phyloP scores from a whole-genome alignment of 345 rosid genomes.

The Carallia pectinifolia region DNA sequence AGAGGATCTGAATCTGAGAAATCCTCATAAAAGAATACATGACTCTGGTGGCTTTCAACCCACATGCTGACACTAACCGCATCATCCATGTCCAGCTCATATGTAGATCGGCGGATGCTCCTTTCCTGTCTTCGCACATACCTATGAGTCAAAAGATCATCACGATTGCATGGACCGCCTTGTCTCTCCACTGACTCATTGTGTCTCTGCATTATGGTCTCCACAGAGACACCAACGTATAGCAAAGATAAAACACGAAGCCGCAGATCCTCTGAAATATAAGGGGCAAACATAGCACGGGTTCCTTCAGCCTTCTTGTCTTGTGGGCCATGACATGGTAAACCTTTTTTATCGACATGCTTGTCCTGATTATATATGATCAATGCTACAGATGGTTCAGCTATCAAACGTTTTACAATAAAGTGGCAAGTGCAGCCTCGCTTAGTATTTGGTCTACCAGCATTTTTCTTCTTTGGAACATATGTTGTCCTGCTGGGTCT shows the following conservation, averaged over 20 bases:
- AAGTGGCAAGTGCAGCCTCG: constrained; percentile 97
- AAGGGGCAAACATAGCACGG: constrained; percentile 95
- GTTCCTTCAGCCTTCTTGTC: constrained; percentile 95
- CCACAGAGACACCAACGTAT: constrained; percentile 90
- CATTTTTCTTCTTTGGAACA: constrained; percentile 78
- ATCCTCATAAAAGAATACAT: constrained; percentile 70
- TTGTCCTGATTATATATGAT: constrained; percentile 83
- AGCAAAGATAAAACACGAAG: constrained; percentile 83
- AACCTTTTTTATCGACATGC: constrained; percentile 84
- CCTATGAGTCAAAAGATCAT: constrained; percentile 88
- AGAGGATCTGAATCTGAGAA: constrained; percentile 78
- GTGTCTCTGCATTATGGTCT: constrained; percentile 94
- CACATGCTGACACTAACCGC: constrained; percentile 71
- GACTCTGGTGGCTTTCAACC: constrained; percentile 82
- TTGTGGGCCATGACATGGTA: constrained; percentile 94
- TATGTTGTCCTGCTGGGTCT: constrained; percentile 86
- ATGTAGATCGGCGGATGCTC: constrained; percentile 77
- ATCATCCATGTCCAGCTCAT: constrained; percentile 78
- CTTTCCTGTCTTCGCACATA: constrained; percentile 91
- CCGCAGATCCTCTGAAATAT: constrained; percentile 94
- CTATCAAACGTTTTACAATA: constrained; percentile 87
- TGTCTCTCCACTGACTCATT: constrained; percentile 88
- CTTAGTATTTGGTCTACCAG: constrained; percentile 92
- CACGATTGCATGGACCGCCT: constrained; percentile 84
- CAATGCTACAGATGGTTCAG: constrained; percentile 85